Evolutionary conservation across 148 eudicot species (phyloP), one percentile per base, ranked within the genome.

Genomic region (Dysphania ambrosioides): DNA sequence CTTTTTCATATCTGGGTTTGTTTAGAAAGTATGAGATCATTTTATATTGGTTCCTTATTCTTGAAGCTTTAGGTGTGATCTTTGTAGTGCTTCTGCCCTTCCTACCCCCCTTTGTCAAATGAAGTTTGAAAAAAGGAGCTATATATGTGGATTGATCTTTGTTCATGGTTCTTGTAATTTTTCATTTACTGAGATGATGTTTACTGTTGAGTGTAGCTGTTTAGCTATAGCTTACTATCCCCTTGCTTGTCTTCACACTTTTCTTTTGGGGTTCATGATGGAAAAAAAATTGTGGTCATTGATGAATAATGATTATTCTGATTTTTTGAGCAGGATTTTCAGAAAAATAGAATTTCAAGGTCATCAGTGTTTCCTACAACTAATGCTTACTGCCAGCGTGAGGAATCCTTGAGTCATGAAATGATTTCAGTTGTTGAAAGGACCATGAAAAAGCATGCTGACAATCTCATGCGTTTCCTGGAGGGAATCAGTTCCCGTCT

Each of bases 401-500:
- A 90, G 78, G 97, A 88, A 26, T 79, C 99, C 32, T 66, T 82
- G 58, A 85, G 82, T 72, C 91, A 90, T 77, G 97, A 93, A 70
- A 77, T 95, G 61, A 71, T 88, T 24, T 74, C 79, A 53, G 80
- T 91, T 70, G 97, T 95, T 78, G 99, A 95, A 34, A 90, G 84
- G 83, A 87, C 93, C 69, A 86, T 92, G 93, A 95, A 95, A 81
- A 95, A 90, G 81, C 75, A 90, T 82, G 69, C 96, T 40, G 99
- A 95, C 85, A 92, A 95, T 86, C 84, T 92, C 77, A 88, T 89
- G 96, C 93, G 99, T 57, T 95, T 95, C 84, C 96, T 95, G 49
- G 97, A 95, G 78, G 99, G 99, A 69, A 85, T 95, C 66, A 95
- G 99, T 80, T 95, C 99, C 56, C 92, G 99, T 19, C 81, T 95